Conservation (phyloP, 495 filamentous ascomycete species). For the Daldinia bambusicola region DNA sequence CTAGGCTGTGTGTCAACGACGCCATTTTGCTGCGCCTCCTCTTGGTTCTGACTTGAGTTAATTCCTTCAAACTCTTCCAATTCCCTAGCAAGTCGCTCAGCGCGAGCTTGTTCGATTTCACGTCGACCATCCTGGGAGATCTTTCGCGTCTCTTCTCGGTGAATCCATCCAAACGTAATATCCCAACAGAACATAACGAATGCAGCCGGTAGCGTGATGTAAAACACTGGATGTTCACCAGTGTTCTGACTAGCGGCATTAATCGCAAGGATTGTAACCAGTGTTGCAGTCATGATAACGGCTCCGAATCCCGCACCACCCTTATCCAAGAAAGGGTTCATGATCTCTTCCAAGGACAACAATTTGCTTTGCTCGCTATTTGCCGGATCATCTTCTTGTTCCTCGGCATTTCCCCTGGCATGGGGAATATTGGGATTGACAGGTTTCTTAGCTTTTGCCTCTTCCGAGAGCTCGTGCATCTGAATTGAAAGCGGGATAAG, state of each 20-base stretch:
- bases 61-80: slow-evolving; percentile 21
- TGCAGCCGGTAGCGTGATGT: slow-evolving; percentile 70
- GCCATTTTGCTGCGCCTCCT: slow-evolving; percentile 2
- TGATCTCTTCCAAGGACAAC: slow-evolving; percentile 71
- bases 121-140: slow-evolving; percentile 65
- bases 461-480: slow-evolving; percentile 71
- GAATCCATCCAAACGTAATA: slow-evolving; percentile 65
- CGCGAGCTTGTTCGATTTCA: slow-evolving; percentile 59
- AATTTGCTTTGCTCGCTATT: slow-evolving; percentile 61
- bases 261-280: slow-evolving; percentile 66
- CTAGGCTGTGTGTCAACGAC: neutral
- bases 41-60: slow-evolving; percentile 2
- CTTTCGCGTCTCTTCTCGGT: slow-evolving; percentile 66
- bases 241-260: slow-evolving; percentile 64
- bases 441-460: slow-evolving; percentile 61
- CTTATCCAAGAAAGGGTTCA: slow-evolving; percentile 76
- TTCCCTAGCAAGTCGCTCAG: slow-evolving; percentile 45
- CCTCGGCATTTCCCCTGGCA: slow-evolving; percentile 64
- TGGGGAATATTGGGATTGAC: slow-evolving; percentile 75
- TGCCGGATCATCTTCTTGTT: slow-evolving; percentile 58
- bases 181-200: slow-evolving; percentile 72
- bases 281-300: slow-evolving; percentile 68
- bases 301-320: slow-evolving; percentile 67
- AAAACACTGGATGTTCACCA: slow-evolving; percentile 64
- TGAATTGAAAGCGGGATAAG: slow-evolving; percentile 71